These are phyloP conservation scores for Clathrus columnatus DNA, from an alignment of 768 basidiomycete species.

Conservation along the genomic window DNA sequence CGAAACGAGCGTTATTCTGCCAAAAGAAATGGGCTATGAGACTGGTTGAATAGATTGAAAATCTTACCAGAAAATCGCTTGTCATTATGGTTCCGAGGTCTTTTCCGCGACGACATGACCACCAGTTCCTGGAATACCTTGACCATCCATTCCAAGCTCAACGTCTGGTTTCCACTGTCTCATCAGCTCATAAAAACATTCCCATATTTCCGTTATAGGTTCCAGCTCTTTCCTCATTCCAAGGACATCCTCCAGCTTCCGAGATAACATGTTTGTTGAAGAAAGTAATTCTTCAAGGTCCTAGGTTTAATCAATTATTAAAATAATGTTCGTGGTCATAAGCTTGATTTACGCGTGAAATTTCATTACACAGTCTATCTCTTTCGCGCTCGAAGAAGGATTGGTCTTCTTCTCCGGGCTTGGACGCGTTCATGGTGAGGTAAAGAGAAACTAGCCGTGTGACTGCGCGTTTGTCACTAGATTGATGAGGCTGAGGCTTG, in stretches of 20 bases:
- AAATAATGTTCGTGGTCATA: neutral
- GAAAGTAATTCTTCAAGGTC: constrained; percentile 84
- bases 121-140: constrained; percentile 62
- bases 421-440: constrained; percentile 8
- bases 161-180: constrained; percentile 30
- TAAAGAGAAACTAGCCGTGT: neutral
- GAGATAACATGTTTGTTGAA: constrained; percentile 77
- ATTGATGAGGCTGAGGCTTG: neutral
- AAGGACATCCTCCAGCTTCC: constrained; percentile 85
- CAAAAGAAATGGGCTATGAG: no score
- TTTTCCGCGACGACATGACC: constrained; percentile 22
- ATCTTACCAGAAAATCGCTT: no score
- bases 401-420: constrained; percentile 23
- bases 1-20: no score
- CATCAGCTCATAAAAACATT: constrained; percentile 74
- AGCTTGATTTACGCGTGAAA: constrained; percentile 49
- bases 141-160: constrained; percentile 21
- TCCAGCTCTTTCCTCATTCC: constrained; percentile 91
- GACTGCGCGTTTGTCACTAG: constrained; percentile 1
- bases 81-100: neutral
- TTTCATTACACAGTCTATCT: constrained; percentile 63
- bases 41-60: no score
- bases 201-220: constrained; percentile 80
- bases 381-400: constrained; percentile 76
- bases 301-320: constrained; percentile 27